These are phyloP conservation scores for Lunasporangiospora selenospora DNA, from an alignment of 192 early-diverging fungal species.

Conservation along the genomic window DNA sequence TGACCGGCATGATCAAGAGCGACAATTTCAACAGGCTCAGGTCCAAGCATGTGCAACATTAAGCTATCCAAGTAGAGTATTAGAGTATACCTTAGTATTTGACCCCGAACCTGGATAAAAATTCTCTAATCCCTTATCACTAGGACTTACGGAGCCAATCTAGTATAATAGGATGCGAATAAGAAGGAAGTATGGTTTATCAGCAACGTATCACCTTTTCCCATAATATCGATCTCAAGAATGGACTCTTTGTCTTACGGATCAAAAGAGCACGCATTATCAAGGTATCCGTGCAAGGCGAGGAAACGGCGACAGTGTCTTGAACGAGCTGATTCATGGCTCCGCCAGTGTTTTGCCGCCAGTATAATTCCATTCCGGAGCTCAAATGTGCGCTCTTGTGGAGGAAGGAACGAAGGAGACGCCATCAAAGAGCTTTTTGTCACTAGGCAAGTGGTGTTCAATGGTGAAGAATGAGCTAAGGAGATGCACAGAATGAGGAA, in stretches of 20 bases:
- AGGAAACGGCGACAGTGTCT: constrained; percentile 35
- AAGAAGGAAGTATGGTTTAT: not conserved
- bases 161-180: not conserved
- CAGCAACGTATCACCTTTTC: not conserved
- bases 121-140: no score
- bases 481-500: no score
- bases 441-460: no score
- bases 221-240: not conserved
- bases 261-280: constrained; percentile 40
- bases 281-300: constrained; percentile 41
- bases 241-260: not conserved
- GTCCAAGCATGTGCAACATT: constrained; percentile 24
- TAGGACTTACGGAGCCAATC: constrained; percentile 24
- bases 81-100: no score
- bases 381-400: constrained; percentile 21
- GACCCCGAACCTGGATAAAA: no score
- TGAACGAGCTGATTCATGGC: not conserved
- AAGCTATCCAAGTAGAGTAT: no score
- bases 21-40: constrained; percentile 36
- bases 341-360: constrained; percentile 32
- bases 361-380: constrained; percentile 26
- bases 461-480: no score
- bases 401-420: no score
- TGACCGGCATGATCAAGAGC: constrained; percentile 40
- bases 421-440: no score